phyloP scores from a whole-genome alignment of 2,329 filamentous ascomycete species.

The Claviceps pazoutovae region DNA sequence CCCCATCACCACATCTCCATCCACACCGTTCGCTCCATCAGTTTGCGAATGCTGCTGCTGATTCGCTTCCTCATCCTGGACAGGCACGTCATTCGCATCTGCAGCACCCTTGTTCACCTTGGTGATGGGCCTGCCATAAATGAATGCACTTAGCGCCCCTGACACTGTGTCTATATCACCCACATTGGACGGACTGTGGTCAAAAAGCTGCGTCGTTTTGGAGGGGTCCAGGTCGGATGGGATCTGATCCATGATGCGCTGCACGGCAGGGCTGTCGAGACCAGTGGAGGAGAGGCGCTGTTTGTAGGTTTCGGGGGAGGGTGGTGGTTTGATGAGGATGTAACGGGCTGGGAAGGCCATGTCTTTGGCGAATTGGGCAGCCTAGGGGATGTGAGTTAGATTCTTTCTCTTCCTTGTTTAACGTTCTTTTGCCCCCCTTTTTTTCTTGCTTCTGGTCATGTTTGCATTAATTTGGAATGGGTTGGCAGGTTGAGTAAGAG shows the following conservation, averaged over 20 bases:
- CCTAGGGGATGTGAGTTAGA: slow-evolving; percentile 21
- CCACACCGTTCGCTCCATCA: background rate
- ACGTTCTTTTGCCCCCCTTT: background rate
- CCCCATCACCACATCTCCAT: too few species aligned
- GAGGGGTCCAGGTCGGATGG: slow-evolving; percentile 13
- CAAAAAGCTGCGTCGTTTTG: slow-evolving; percentile 15
- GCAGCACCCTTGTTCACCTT: background rate
- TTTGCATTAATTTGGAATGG: background rate
- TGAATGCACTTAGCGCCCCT: slow-evolving; percentile 13
- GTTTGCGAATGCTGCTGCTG: background rate
- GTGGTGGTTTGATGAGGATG: slow-evolving; percentile 36
- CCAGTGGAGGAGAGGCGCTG: slow-evolving; percentile 16
- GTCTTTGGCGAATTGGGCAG: slow-evolving; percentile 42
- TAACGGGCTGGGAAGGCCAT: slow-evolving; percentile 41
- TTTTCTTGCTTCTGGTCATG: background rate
- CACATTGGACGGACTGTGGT: slow-evolving; percentile 14
- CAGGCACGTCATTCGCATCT: background rate
- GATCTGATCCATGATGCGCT: slow-evolving; percentile 11
- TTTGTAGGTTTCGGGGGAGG: slow-evolving; percentile 16
- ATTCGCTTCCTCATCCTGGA: background rate
- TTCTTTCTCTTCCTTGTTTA: background rate
- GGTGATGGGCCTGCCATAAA: slow-evolving; percentile 11
- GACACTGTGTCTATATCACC: slow-evolving; percentile 6
- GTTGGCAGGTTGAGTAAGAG: too few species aligned
- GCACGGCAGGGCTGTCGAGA: slow-evolving; percentile 11